Evolutionary conservation across 345 rosid species (phyloP).

Genomic region (Lepidium sativum): DNA sequence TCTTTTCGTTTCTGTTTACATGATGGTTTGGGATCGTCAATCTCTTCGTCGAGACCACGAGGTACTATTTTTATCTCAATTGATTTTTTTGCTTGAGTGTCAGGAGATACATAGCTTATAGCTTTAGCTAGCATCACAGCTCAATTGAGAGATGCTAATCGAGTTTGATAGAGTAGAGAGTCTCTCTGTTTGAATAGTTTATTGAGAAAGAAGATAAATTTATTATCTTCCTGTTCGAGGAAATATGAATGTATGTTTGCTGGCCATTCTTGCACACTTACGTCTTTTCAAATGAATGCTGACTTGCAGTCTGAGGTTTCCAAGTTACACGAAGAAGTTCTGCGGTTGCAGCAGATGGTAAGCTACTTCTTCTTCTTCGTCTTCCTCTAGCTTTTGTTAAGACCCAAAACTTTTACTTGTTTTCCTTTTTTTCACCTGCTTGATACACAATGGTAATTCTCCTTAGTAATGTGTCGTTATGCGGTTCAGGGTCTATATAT

Average conservation of each 20-base stretch:
- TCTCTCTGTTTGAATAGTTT: background rate
- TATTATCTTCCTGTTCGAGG: background rate
- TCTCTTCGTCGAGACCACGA: conserved; percentile 60
- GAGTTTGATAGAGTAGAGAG: background rate
- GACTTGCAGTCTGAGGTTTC: conserved; percentile 23
- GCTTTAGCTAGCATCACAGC: background rate
- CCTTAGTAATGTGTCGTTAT: background rate
- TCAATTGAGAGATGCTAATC: background rate
- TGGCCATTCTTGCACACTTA: background rate
- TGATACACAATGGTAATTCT: background rate
- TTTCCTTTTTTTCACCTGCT: background rate
- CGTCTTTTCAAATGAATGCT: background rate
- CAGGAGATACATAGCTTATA: too few relatives aligned
- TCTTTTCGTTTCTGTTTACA: conserved; percentile 46
- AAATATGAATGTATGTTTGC: background rate
- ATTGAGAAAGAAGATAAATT: background rate
- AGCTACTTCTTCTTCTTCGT: background rate
- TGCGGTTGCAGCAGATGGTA: conserved; percentile 27
- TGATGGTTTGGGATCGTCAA: conserved; percentile 86
- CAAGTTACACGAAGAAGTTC: conserved; percentile 22
- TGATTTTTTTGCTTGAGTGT: too few relatives aligned
- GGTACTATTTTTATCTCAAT: conserved; percentile 28
- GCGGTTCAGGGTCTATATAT: background rate
- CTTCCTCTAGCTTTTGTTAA: background rate
- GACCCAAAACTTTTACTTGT: background rate